Base-by-base conservation (phyloP, 345 rosid species). In the Conringia planisiliqua region DNA sequence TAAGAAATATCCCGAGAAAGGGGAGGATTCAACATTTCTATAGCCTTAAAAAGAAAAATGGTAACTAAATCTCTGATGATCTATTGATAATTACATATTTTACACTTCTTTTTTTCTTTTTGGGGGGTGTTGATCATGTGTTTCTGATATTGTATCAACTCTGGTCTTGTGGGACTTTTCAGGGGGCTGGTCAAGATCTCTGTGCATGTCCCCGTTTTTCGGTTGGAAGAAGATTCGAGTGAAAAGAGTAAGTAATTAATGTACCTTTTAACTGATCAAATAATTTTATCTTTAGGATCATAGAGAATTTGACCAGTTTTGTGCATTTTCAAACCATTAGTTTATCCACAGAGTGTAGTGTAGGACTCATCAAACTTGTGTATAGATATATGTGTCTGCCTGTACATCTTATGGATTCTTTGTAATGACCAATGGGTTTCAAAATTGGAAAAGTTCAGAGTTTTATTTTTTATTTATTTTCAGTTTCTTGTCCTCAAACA, bases 261-360 rank as follows among this genome's bases (percentile, higher is more conserved):
- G 50, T 58, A 72, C 63, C 42, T 62, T 62, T 33, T 33, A 54
- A 44, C 70, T 54, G 62, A 54, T 52, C 17, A n/a, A 46, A 35
- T 2, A 7, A 38, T 32, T 30, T 30, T 63, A 66, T 59, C 62
- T 50, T 39, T 68, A 75, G 79, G 73, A 68, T 59, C 39, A 68
- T 61, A 75, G 68, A 68, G 79, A 68, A 50, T 39, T 22, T 42
- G 70, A 75, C 70, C 74, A 68, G 47, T 52, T 68, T 30, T 46
- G 56, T 59, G 59, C 22, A 47, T 10, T 22, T 50, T 48, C 4
- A 32, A 33, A 30, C 74, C 74, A 60, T 39, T 40, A 48, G 56
- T 63, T 63, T 43, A 47, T 64, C 44, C 57, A 33, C 36, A 65
- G 64, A 44, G 29, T 16, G 58, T 26, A 52, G 40, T 16, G 58